Base-by-base conservation (phyloP, 23 red algal genomes). In the Gracilaria vermiculophylla region DNA sequence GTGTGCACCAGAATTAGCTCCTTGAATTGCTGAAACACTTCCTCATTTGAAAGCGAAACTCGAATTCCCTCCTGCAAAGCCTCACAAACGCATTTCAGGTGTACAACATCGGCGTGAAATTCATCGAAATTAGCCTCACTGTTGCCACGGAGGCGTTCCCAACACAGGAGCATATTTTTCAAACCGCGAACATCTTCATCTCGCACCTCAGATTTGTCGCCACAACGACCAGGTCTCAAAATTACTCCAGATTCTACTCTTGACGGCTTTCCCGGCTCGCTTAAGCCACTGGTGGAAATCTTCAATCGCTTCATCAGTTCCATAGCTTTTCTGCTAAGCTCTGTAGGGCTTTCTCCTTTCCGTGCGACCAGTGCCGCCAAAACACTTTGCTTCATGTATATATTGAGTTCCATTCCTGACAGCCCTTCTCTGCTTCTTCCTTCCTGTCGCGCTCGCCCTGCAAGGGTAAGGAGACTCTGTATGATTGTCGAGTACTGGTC, bases 1-100 rank as follows among this genome's bases (percentile, higher is more conserved):
- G 23, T 48, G 25, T 73, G 13, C 40, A 48, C 67, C 36, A 45
- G 17, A 73, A 44, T 36, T 45, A 73, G 42, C 4, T 73, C 67
- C 37, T 29, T 24, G 42, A 73, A 73, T 10, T 13, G 36, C 23
- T 8, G 2, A 20, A 48, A 28, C 23, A 24, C 67, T 2, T 73
- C 67, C 23, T 25, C 14, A 24, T 73, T 47, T 11, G 39, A 45
- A 73, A 73, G 32, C 23, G 42, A 73, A 25, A 73, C 40, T 1
- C 14, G 32, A 37, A 20, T 47, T 27, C 67, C 40, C 23, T 73
- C 67, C 28, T 48, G 32, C 14, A 73, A 5, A 45, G 67, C 67
- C 67, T 73, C 67, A 28, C 28, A n/a, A 10, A 73, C 33, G 17
- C 67, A 73, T 28, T 73, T 73, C 24, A 73, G 36, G 35, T 73